Evolutionary conservation across 306 rosid genomes (phyloP), one percentile per base, ranked within the genome.

Genomic region (Prunus padus): DNA sequence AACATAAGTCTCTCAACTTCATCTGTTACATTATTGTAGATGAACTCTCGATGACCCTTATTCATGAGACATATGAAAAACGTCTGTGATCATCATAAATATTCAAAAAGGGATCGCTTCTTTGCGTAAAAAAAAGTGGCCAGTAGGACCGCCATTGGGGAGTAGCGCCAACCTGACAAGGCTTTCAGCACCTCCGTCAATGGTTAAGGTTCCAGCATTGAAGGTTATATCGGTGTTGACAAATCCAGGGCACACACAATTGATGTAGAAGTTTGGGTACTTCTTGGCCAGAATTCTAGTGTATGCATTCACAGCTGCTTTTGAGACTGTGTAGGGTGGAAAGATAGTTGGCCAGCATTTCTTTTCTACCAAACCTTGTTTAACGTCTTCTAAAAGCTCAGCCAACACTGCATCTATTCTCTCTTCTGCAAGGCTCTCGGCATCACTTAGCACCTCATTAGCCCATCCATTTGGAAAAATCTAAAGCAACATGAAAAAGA

Each of bases 161-260:
- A 80, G 65, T 78, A 84, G 52, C 0, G 84, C 88, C 75, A 87
- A 71, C 69, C 77, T 78, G 63, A 82, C 86, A 9, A 33, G 59
- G 67, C 76, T 73, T 51, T 76, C 79, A 78, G 83, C 92, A 20
- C 88, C 88, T 73, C 84, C 83, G 1, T 80, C 86, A 16, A 71
- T 81, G 23, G 77, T 73, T 3, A 82, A 28, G 65, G 8, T 16
- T 28, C 92, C 92, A 31, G 74, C 40, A 14, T 84, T 70, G 78
- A 19, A 52, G 72, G 70, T 86, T 0, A 86, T 10, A 73, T 88
- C 88, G 1, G 88, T 79, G 30, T 81, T 76, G 59, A 40, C 67
- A 19, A 46, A 84, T 22, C 88, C 85, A 59, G 92, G 92, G 8
- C 84, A 71, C 16, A 79, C 85, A 74, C 74, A 30, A 50, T 88